Base-by-base conservation (phyloP, 129 eudicot genomes). In the Calendula officinalis region DNA sequence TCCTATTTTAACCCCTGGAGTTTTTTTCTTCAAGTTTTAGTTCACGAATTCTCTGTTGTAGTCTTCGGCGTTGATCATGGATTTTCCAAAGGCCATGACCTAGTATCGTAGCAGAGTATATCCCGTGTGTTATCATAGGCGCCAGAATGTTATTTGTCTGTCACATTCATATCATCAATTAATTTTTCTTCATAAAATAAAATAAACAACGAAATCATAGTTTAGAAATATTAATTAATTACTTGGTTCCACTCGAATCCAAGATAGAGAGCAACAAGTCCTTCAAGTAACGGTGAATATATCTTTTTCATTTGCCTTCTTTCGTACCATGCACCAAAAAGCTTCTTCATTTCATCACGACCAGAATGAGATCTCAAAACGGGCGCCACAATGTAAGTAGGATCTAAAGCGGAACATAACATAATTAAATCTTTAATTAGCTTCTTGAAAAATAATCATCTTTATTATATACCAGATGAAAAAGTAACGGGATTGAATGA, bases 201-300 rank as follows among this genome's bases (percentile, higher is more conserved):
- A 32, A 6, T 12, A 5, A 3, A 56, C 14, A 5, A 12, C 50
- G 8, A 52, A 13, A 64, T 32, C 3, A 16, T 53, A 42, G 62
- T 32, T 53, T 11, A 5, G 9, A 2, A 56, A 13, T 14, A 9
- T 66, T 79, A 85, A 96, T 80, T 83, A 96, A 9, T 66, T 79
- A 85, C 99, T 80, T 83, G 99, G 34, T 69, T 92, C 96, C 96
- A 85, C 79, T 92, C 99, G 54, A 85, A 92, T 74, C 99, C 98
- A 56, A 91, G 98, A 77, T 87, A 91, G 33, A 91, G 96, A 37
- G 96, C 96, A 56, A 91, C 73, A 77, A 85, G 59, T 43, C 88
- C 83, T 79, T 91, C 98, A 34, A 92, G 77, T 27, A 92, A 78
- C 5, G 99, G 99, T 36, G 99, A 92, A 71, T 88, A 92, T 43